phyloP scores from a whole-genome alignment of 129 eudicot species.

The Pseudognaphalium luteoalbum region DNA sequence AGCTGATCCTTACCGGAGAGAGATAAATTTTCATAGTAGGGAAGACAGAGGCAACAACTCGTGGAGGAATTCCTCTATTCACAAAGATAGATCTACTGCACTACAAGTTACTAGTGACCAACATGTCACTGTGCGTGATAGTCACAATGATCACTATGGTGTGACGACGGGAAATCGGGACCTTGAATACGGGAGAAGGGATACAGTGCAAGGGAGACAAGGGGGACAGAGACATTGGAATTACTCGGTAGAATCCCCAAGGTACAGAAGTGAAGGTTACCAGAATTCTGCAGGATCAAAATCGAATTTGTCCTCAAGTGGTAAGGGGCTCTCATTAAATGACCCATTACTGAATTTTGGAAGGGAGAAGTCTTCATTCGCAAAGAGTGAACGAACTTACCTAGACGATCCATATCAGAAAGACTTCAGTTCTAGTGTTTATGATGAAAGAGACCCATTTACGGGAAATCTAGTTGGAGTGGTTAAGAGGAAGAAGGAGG shows the following conservation, averaged over 20 bases:
- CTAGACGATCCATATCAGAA: slow-evolving; percentile 53
- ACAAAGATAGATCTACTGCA: slow-evolving; percentile 42
- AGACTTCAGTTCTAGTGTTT: slow-evolving; percentile 46
- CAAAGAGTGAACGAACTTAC: slow-evolving; percentile 55
- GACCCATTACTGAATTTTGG: slow-evolving; percentile 48
- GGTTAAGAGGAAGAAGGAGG: slow-evolving; percentile 74
- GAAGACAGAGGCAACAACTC: slow-evolving; percentile 57
- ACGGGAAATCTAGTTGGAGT: slow-evolving; percentile 68
- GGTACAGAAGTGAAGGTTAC: slow-evolving; percentile 44
- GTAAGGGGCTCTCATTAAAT: slow-evolving; percentile 40
- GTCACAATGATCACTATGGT: slow-evolving; percentile 42
- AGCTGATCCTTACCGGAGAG: slow-evolving; percentile 50
- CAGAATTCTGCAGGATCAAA: slow-evolving; percentile 41
- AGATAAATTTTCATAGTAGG: slow-evolving; percentile 38
- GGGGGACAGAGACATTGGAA: slow-evolving; percentile 57
- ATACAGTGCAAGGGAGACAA: slow-evolving; percentile 42
- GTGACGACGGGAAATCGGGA: slow-evolving; percentile 37
- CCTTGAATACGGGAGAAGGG: slow-evolving; percentile 45
- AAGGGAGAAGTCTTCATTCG: slow-evolving; percentile 49
- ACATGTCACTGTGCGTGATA: slow-evolving; percentile 30
- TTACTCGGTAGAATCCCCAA: slow-evolving; percentile 41
- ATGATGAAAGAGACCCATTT: slow-evolving; percentile 76
- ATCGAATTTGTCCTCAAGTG: slow-evolving; percentile 42
- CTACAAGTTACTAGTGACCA: slow-evolving; percentile 36
- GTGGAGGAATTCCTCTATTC: slow-evolving; percentile 55